Evolutionary conservation across 768 basidiomycete genomes (phyloP), one percentile per base, ranked within the genome.

Genomic region (Tricholoma flavovirens): DNA sequence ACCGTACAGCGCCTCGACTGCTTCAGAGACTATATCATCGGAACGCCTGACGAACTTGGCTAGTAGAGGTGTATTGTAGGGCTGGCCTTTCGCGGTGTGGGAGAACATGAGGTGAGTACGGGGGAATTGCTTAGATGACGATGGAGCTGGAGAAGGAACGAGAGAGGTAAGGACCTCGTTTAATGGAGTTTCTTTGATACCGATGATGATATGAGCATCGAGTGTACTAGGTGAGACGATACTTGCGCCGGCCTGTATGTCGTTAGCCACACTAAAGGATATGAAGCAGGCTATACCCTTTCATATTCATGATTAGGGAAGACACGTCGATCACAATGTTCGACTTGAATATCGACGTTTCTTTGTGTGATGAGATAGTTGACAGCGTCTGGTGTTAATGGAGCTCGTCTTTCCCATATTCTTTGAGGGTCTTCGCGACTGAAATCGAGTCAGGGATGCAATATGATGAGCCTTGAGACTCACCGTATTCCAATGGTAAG

Each of bases 21-120:
- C 12, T 22, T 45, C 22, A 7, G 38, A 19, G 43, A 24, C 21
- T 14, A 45, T 32, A 8, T 58, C 38, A 2, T 53, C 55, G 6
- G 57, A 52, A 15, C 58, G 60, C 2, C 66, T 69, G 7, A 87
- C 70, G 67, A 89, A 92, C 51, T 78, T 76, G 0, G 85, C 75
- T 2, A 97, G 77, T 0, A 97, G 73, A 0, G 85, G 81, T 65
- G 87, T 90, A 63, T 96, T 97, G 71, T 95, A 95, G 5, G 75
- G 69, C 69, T 96, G 90, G 0, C 89, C 90, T 69, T 95, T 96
- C 54, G 83, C 81, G 0, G 93, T 95, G 67, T 95, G 93, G 29
- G 89, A 93, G 78, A 97, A 96, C 86, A 94, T 93, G 54, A 95
- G 70, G 62, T 94, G 87, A 0, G 87, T 93, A 30, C 88, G 81